Percentiles rank a stretch among this genome's conserved stretches.
These are phyloP conservation scores for Ophiostoma tasmaniense DNA, from an alignment of 2,329 filamentous ascomycete genomes.

Conservation along the genomic window DNA sequence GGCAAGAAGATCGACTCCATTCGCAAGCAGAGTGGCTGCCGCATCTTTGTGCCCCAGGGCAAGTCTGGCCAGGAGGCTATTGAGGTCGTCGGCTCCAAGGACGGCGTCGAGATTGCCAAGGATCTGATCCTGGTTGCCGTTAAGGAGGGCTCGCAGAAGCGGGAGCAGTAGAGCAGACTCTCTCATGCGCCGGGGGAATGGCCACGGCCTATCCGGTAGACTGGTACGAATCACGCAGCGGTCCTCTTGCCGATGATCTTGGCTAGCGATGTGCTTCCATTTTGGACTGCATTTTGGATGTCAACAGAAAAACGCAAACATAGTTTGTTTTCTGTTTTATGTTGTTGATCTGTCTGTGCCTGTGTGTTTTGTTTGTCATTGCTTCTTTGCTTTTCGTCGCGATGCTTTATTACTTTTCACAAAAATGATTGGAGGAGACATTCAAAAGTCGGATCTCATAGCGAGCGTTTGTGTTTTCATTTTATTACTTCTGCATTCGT, in stretches of 20 bases:
- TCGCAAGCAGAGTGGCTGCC: slow-evolving; percentile 83
- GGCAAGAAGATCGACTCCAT: slow-evolving; percentile 91
- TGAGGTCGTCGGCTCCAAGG: slow-evolving; percentile 71
- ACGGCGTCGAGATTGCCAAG: slow-evolving; percentile 78
- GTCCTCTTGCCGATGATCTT: not conserved
- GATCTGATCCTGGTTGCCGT: slow-evolving; percentile 83
- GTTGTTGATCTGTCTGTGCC: no score
- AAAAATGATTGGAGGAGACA: not conserved
- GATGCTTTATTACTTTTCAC: not conserved
- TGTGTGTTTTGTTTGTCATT: not conserved
- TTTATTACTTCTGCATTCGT: not conserved
- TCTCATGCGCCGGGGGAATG: not conserved
- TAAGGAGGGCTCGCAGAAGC: slow-evolving; percentile 42
- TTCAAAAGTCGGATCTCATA: not conserved
- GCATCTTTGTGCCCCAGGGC: slow-evolving; percentile 80
- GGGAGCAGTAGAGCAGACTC: slow-evolving; percentile 11
- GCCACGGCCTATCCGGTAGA: not conserved
- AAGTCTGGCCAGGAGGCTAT: slow-evolving; percentile 61
- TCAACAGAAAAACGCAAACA: not conserved
- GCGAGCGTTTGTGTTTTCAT: not conserved
- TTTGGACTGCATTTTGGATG: not conserved
- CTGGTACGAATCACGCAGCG: no score
- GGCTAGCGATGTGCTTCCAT: not conserved
- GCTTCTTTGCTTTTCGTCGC: not conserved
- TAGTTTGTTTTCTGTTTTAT: not conserved